Evolutionary conservation across 805 yeast species (phyloP).

Genomic region (Kazachstania bromeliacearum): DNA sequence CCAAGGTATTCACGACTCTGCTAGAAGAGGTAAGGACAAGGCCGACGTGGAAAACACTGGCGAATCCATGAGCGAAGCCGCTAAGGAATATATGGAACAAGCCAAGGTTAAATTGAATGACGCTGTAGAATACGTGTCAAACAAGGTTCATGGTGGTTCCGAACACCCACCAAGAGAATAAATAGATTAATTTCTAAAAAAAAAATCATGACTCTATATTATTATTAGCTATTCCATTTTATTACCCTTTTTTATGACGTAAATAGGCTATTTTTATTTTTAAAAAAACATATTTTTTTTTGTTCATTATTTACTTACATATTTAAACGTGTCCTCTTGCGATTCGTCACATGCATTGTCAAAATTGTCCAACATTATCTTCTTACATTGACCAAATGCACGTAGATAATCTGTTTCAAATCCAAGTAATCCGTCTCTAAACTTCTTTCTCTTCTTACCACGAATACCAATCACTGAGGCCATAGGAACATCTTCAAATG

Average conservation of each 20-base stretch:
- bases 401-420: constrained; percentile 28
- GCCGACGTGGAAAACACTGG: constrained; percentile 22
- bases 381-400: constrained; percentile 19
- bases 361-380: constrained; percentile 10
- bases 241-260: too few relatives aligned
- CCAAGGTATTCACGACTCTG: constrained; percentile 60
- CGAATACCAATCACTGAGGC: constrained; percentile 31
- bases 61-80: constrained; percentile 43
- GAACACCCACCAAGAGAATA: too few relatives aligned
- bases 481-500: constrained; percentile 28
- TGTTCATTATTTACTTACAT: too few relatives aligned
- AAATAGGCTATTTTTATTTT: too few relatives aligned
- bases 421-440: constrained; percentile 25
- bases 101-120: constrained; percentile 44
- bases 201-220: too few relatives aligned
- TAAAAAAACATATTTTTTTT: too few relatives aligned
- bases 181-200: too few relatives aligned
- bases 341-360: too few relatives aligned
- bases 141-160: constrained; percentile 44
- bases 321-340: too few relatives aligned
- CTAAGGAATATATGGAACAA: constrained; percentile 46
- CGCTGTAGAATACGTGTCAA: constrained; percentile 38
- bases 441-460: constrained; percentile 29
- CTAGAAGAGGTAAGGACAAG: constrained; percentile 46
- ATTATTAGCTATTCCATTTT: too few relatives aligned